Base-by-base conservation (phyloP, 2,329 filamentous ascomycete genomes). In the Penicillium sp. region DNA sequence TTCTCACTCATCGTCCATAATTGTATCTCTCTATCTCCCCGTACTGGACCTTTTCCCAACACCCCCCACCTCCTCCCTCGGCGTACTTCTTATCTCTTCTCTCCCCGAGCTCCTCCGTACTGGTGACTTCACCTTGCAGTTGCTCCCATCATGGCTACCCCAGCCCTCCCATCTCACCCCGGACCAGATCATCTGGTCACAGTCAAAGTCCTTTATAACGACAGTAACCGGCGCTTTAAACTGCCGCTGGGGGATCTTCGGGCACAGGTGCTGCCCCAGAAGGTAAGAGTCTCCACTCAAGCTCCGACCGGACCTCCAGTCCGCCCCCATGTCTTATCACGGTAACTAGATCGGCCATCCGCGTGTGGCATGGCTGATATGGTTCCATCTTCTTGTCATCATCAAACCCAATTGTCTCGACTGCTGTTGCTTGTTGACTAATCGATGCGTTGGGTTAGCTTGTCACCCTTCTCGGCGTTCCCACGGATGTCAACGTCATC, bases 181-280 rank as follows among this genome's bases (percentile, higher is more conserved):
- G 73, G 71, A 36, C 78, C 80, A 40, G 85, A 89, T 48, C 88
- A 86, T 36, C 73, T 80, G 51, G 86, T 97, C 68, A 88, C 85
- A 52, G 74, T 96, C 71, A 97, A 97, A 75, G 78, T 94, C 61
- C 79, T 80, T 59, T 81, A 85, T 60, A 81, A 89, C 60, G 87
- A 87, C 44, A 73, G 71, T 58, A 85, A 83, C 58, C 83, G 86
- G 59, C 86, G 89, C 57, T 86, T 94, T 73, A 96, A 94, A 78
- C 78, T 97, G 51, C 85, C 88, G 40, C 78, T 97, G 60, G 82
- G 83, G 63, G 91, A 97, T 54, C 82, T 97, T 41, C 81, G 80
- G 48, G 80, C 85, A 34, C 74, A 73, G 50, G 76, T 81, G 32
- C 79, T 98, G 26, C 87, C 90, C 56, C 75, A 81, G 58, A 94